Evolutionary conservation across 805 yeast species (phyloP).

Genomic region (Ascoidea asiatica): DNA sequence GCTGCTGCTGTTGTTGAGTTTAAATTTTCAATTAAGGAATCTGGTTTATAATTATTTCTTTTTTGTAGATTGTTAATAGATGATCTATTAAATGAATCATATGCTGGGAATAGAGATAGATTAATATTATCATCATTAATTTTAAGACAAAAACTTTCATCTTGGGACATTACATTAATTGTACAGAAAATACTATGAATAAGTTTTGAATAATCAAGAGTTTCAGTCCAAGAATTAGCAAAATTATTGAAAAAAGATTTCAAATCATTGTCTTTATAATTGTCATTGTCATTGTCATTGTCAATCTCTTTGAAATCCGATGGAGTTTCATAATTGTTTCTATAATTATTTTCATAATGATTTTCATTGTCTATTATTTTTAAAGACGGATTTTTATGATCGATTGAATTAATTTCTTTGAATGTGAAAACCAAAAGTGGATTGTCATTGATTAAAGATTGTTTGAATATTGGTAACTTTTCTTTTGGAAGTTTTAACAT

Average conservation of each 20-base stretch:
- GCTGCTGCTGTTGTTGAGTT: neutral
- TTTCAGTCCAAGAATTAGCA: constrained; percentile 26
- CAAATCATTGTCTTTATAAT: constrained; percentile 2
- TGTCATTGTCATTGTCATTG: constrained; percentile 13
- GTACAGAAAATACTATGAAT: constrained; percentile 32
- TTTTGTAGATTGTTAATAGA: no score
- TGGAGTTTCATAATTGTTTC: no score
- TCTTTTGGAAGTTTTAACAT: constrained; percentile 1
- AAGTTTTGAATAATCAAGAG: constrained; percentile 19
- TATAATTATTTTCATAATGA: constrained; percentile 4
- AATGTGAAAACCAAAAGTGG: constrained; percentile 28
- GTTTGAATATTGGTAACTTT: constrained; percentile 18
- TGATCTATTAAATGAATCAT: no score
- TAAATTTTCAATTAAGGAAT: no score
- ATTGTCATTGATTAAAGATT: constrained; percentile 12
- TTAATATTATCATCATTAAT: constrained; percentile 20
- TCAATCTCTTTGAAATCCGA: constrained; percentile 16
- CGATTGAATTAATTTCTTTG: constrained; percentile 13
- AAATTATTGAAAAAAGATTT: constrained; percentile 25
- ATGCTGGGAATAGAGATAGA: constrained; percentile 18
- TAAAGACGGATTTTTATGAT: constrained; percentile 8
- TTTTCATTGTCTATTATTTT: constrained; percentile 6
- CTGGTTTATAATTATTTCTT: neutral
- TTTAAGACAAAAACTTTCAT: constrained; percentile 25
- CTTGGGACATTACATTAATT: constrained; percentile 12